These are phyloP conservation scores for Crocinoboletus sp. DNA, from an alignment of 1,284 basidiomycete species.

Conservation along the genomic window DNA sequence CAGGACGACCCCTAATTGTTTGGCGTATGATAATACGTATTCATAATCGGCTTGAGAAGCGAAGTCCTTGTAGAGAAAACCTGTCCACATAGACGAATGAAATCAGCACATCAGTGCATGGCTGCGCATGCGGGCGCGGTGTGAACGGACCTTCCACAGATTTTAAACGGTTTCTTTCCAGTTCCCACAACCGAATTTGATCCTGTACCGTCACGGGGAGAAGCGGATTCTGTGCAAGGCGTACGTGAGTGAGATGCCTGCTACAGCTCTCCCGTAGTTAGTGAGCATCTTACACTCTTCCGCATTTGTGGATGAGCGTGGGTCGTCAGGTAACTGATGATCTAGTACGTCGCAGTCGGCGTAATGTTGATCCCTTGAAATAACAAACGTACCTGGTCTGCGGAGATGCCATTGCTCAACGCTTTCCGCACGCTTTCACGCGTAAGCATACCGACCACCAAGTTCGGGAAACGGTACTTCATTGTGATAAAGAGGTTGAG, in stretches of 20 bases:
- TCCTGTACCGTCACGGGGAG: slow-evolving; percentile 96
- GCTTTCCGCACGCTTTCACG: slow-evolving; percentile 95
- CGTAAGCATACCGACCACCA: slow-evolving; percentile 93
- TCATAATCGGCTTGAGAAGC: slow-evolving; percentile 85
- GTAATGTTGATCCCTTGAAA: slow-evolving; percentile 12
- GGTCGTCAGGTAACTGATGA: slow-evolving; percentile 91
- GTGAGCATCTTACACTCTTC: slow-evolving; percentile 62
- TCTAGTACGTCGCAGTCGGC: slow-evolving; percentile 44
- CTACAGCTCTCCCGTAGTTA: slow-evolving; percentile 9
- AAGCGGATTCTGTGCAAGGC: slow-evolving; percentile 65
- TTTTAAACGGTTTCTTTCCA: slow-evolving; percentile 90
- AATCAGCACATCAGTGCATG: slow-evolving; percentile 13
- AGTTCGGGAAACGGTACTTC: slow-evolving; percentile 93
- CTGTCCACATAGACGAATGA: slow-evolving; percentile 37
- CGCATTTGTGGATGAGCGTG: slow-evolving; percentile 99
- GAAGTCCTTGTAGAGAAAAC: slow-evolving; percentile 87
- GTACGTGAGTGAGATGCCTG: slow-evolving; percentile 15
- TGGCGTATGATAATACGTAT: slow-evolving; percentile 82
- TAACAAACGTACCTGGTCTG: slow-evolving; percentile 71
- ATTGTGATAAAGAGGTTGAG: slow-evolving; percentile 92
- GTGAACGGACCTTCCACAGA: slow-evolving; percentile 70
- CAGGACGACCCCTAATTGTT: slow-evolving; percentile 74
- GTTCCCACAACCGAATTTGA: slow-evolving; percentile 97
- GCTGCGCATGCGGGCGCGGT: slow-evolving; percentile 15
- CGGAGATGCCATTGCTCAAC: slow-evolving; percentile 92